These are phyloP conservation scores for Cerioporus squamosus DNA, from an alignment of 1,284 basidiomycete genomes.

Conservation along the genomic window DNA sequence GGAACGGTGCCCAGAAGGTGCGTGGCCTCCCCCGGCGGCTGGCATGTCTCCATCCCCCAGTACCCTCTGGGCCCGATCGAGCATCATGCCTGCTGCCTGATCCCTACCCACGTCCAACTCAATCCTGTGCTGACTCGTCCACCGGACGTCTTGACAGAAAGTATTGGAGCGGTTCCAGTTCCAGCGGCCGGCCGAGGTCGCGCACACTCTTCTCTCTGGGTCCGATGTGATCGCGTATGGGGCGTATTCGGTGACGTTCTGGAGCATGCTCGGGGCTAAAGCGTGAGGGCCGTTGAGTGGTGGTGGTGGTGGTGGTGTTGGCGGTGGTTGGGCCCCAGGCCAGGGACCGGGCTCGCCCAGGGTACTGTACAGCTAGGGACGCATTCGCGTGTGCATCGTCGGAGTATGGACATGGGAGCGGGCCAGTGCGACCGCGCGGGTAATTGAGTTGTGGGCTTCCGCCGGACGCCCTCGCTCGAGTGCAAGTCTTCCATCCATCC, in stretches of 20 bases:
- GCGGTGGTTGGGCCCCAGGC: too few species aligned
- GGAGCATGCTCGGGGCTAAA: constrained; percentile 23
- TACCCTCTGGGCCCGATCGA: constrained; percentile 1
- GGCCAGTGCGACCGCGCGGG: not conserved
- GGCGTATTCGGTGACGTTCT: constrained; percentile 44
- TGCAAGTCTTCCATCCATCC: not conserved
- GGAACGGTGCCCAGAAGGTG: constrained; percentile 45
- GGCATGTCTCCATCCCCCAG: constrained; percentile 12
- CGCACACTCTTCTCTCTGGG: constrained; percentile 47
- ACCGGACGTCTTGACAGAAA: constrained; percentile 35
- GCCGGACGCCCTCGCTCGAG: not conserved
- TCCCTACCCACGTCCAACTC: not conserved
- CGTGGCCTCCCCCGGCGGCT: constrained; percentile 11
- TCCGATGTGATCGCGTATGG: constrained; percentile 47
- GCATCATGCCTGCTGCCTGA: constrained; percentile 6
- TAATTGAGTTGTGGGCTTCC: not conserved
- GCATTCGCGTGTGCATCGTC: constrained; percentile 1
- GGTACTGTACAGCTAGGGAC: not conserved
- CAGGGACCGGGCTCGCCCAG: not conserved
- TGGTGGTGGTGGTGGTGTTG: too few species aligned
- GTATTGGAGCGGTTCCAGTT: constrained; percentile 37
- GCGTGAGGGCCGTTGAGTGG: not conserved
- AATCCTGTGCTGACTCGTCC: constrained; percentile 8
- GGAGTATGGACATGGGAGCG: constrained; percentile 6
- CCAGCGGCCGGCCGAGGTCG: constrained; percentile 39